Conservation (phyloP, 2,329 filamentous ascomycete genomes). For the Dichotomopilus funicola region DNA sequence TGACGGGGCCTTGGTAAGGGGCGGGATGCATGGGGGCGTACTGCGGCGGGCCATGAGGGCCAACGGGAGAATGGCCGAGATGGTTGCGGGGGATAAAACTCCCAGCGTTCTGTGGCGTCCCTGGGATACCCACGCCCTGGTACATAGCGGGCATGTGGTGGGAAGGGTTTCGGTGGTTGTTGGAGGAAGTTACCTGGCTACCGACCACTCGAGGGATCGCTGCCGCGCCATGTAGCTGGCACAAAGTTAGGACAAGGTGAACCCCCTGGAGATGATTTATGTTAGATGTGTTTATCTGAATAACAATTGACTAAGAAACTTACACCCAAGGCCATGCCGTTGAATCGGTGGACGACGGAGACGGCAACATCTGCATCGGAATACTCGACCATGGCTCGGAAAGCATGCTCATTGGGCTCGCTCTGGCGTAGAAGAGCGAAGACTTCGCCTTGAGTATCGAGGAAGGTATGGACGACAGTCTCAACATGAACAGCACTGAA, state of each 20-base stretch:
- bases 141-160: conserved; percentile 13
- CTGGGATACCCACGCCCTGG: conserved; percentile 14
- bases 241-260: conserved; percentile 14
- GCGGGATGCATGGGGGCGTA: conserved; percentile 33
- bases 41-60: conserved; percentile 27
- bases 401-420: conserved; percentile 36
- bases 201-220: conserved; percentile 2
- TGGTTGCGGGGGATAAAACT: conserved; percentile 23
- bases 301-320: conserved; percentile 15
- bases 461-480: conserved; percentile 33
- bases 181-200: neutral
- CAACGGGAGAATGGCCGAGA: conserved; percentile 19
- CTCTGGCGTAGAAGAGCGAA: conserved; percentile 44
- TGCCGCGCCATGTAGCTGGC: conserved; percentile 2
- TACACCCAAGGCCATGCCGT: conserved; percentile 34
- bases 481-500: conserved; percentile 27
- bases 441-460: conserved; percentile 44
- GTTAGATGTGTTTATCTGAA: neutral
- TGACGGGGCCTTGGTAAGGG: conserved; percentile 29
- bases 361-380: conserved; percentile 42
- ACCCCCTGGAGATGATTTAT: conserved; percentile 12
- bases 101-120: conserved; percentile 13
- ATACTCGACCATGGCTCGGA: conserved; percentile 48
- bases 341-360: conserved; percentile 35
- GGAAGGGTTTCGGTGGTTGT: neutral